These are phyloP conservation scores for Cytospora leucostoma DNA, from an alignment of 2,329 filamentous ascomycete genomes.

Conservation along the genomic window DNA sequence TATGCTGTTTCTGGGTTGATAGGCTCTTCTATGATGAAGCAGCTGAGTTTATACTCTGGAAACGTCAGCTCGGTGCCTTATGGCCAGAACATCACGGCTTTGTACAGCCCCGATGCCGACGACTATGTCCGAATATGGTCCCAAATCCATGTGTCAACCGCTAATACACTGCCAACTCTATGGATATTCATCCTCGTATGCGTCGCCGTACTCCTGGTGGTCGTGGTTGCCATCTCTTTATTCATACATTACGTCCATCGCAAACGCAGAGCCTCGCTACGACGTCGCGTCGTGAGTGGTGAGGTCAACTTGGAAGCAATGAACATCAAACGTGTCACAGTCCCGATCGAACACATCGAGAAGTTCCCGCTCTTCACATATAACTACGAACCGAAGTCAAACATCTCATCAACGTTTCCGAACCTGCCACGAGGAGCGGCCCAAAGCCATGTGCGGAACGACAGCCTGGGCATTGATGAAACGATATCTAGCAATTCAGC, in stretches of 20 bases:
- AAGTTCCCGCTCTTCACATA: conserved; percentile 81
- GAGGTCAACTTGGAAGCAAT: conserved; percentile 85
- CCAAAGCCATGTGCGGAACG: conserved; percentile 13
- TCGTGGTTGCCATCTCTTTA: conserved; percentile 68
- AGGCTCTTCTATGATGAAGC: conserved; percentile 68
- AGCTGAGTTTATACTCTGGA: conserved; percentile 76
- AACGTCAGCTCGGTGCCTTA: conserved; percentile 65
- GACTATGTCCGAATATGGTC: conserved; percentile 65
- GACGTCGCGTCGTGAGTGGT: conserved; percentile 70
- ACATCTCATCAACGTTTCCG: conserved; percentile 41
- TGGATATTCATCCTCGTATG: conserved; percentile 80
- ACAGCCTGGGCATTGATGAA: conserved; percentile 16
- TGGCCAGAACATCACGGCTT: conserved; percentile 55
- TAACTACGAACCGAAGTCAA: conserved; percentile 53
- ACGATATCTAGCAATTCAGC: conserved; percentile 9
- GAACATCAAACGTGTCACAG: conserved; percentile 79
- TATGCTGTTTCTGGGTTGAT: conserved; percentile 73
- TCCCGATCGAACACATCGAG: conserved; percentile 71
- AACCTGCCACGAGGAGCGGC: conserved; percentile 35
- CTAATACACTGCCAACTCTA: conserved; percentile 63
- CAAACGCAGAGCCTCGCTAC: conserved; percentile 66
- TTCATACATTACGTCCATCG: conserved; percentile 78
- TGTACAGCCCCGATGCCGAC: conserved; percentile 56
- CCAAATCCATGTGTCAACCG: conserved; percentile 50
- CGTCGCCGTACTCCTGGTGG: conserved; percentile 67